Percentiles rank a stretch among this genome's conserved stretches.
phyloP scores from a whole-genome alignment of 1,284 basidiomycete species.

The Ceratobasidium theobromae region DNA sequence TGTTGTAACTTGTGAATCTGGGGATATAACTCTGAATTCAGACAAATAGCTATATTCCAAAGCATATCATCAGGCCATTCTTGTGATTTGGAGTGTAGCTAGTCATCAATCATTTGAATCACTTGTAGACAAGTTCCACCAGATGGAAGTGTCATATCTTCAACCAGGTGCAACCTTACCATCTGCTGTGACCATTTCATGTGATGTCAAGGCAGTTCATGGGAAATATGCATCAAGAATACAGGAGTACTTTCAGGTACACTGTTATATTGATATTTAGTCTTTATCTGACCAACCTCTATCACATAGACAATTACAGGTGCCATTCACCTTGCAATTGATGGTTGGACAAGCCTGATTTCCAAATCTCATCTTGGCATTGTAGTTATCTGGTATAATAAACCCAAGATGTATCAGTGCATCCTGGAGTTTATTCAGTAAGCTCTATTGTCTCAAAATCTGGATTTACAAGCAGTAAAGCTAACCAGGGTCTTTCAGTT shows the following conservation, averaged over 20 bases:
- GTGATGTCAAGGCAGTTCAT: slow-evolving; percentile 41
- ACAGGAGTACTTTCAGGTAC: slow-evolving; percentile 40
- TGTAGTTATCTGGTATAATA: slow-evolving; percentile 42
- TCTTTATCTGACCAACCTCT: not conserved
- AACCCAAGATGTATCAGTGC: slow-evolving; percentile 39
- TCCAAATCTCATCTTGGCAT: slow-evolving; percentile 42
- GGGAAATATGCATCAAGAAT: slow-evolving; percentile 35
- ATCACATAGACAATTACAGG: slow-evolving; percentile 35
- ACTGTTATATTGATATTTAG: slow-evolving; percentile 9
- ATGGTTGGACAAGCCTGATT: slow-evolving; percentile 44
- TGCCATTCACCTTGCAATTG: slow-evolving; percentile 42
- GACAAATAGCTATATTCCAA: not conserved
- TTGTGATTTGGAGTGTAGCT: slow-evolving; percentile 5
- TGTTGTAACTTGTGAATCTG: too few relatives aligned
- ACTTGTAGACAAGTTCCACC: slow-evolving; percentile 40
- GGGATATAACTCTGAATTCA: not conserved
- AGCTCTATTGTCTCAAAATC: slow-evolving; percentile 3
- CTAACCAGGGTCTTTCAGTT: slow-evolving; percentile 32
- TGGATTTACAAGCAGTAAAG: not conserved
- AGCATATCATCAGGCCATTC: not conserved
- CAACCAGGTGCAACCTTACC: slow-evolving; percentile 40
- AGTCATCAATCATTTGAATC: slow-evolving; percentile 38
- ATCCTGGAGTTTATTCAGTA: slow-evolving; percentile 44
- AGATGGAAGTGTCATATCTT: slow-evolving; percentile 41
- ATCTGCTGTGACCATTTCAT: slow-evolving; percentile 39